Evolutionary conservation across 2,329 filamentous ascomycete genomes (phyloP).

Genomic region (Aspergillus sp.): DNA sequence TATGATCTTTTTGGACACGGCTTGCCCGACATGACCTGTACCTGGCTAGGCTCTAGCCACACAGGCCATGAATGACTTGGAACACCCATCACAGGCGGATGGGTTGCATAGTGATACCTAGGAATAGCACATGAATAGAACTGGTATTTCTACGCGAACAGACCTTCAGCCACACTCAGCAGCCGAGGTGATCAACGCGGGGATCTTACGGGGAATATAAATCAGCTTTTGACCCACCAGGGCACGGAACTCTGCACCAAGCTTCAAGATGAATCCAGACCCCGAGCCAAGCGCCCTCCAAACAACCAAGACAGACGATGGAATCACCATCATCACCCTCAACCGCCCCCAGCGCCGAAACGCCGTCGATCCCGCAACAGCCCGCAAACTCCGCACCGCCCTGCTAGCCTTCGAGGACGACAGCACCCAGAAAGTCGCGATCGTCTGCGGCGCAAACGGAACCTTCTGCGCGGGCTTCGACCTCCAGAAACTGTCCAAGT

Average conservation of each 20-base stretch:
- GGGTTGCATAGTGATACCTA: too few relatives aligned
- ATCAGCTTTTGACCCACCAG: too few relatives aligned
- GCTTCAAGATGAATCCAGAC: too few relatives aligned
- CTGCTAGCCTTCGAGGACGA: slow-evolving; percentile 45
- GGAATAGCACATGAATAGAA: too few relatives aligned
- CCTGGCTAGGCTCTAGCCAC: not conserved
- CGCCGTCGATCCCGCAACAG: slow-evolving; percentile 44
- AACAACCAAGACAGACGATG: slow-evolving; percentile 16
- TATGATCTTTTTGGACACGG: not conserved
- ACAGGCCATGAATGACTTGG: too few relatives aligned
- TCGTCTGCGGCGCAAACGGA: slow-evolving; percentile 39
- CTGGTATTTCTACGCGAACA: too few relatives aligned
- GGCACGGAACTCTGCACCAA: too few relatives aligned
- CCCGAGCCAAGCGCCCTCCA: slow-evolving; percentile 23
- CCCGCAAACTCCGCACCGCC: slow-evolving; percentile 38
- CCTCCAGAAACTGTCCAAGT: slow-evolving; percentile 32
- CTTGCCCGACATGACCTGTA: not conserved
- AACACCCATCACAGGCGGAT: too few relatives aligned
- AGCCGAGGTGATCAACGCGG: too few relatives aligned
- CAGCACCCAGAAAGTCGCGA: slow-evolving; percentile 42
- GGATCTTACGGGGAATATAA: too few relatives aligned
- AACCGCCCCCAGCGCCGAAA: slow-evolving; percentile 44
- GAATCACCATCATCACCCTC: slow-evolving; percentile 49
- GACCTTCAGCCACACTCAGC: too few relatives aligned
- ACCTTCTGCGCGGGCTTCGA: slow-evolving; percentile 49